phyloP scores from a whole-genome alignment of 768 basidiomycete genomes.

The Candolleomyces aberdarensis region DNA sequence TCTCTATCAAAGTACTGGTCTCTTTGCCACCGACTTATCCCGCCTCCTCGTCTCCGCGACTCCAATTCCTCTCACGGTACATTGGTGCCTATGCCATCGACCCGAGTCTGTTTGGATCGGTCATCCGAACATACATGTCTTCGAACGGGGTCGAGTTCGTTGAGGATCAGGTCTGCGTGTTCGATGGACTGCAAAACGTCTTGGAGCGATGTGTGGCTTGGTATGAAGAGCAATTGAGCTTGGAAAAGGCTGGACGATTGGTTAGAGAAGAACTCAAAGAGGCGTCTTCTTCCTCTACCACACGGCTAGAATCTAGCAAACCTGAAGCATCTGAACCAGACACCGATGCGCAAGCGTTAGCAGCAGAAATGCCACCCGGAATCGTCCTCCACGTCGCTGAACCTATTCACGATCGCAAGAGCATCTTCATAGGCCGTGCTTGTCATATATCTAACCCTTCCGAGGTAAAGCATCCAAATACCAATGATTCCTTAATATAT shows the following conservation, averaged over 20 bases:
- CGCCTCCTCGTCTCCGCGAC: conserved; percentile 63
- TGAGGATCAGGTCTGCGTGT: conserved; percentile 73
- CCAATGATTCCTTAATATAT: background rate
- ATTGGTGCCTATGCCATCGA: conserved; percentile 78
- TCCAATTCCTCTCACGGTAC: conserved; percentile 84
- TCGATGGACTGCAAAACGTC: conserved; percentile 80
- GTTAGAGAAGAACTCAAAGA: conserved; percentile 49
- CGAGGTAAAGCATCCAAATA: conserved; percentile 44
- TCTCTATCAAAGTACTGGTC: conserved; percentile 53
- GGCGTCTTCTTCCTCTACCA: background rate
- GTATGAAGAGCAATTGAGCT: conserved; percentile 66
- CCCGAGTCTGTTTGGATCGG: conserved; percentile 67
- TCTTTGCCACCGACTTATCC: conserved; percentile 66
- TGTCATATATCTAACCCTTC: conserved; percentile 75
- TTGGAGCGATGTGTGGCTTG: conserved; percentile 64
- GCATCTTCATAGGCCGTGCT: conserved; percentile 82
- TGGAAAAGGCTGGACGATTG: conserved; percentile 52
- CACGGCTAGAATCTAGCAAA: background rate
- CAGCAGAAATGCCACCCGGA: conserved; percentile 45
- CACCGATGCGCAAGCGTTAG: conserved; percentile 1
- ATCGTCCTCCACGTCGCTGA: conserved; percentile 70
- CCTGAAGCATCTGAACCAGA: conserved; percentile 7
- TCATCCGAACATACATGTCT: conserved; percentile 81
- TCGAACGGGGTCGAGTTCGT: conserved; percentile 74
- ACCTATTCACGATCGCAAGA: conserved; percentile 83